Evolutionary conservation across 2,329 filamentous ascomycete species (phyloP), one percentile per base, ranked within the genome.

Genomic region (Didymella keratinophila): DNA sequence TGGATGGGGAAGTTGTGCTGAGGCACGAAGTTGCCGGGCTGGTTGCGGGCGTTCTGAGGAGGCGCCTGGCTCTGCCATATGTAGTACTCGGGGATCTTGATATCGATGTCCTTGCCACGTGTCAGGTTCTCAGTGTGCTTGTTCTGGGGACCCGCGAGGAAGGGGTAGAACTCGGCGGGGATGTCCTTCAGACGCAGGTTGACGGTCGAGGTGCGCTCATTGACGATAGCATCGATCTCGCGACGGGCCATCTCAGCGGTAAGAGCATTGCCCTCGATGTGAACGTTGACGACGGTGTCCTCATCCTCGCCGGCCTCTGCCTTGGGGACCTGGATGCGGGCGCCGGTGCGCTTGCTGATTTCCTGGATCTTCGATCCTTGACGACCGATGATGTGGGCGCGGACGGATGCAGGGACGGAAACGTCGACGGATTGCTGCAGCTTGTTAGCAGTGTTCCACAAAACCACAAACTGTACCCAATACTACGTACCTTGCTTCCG

Each of bases 101-200:
- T 84, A 73, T 91, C 89, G 34, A 97, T 83, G 61, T 92, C 91
- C 62, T 89, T 89, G 61, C 86, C 86, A 60, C 87, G 80, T 77
- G 94, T 90, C 51, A 97, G 82, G 36, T 85, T 84, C 64, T 86
- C 83, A 54, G 92, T 79, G 49, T 87, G 81, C 45, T 85, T 81
- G 73, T 93, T 91, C 74, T 90, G 86, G 10, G 89, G 87, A 47
- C 93, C 93, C 23, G 92, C 89, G 76, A 99, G 89, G 82, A 99
- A 99, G 51, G 94, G 94, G 79, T 95, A 99, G 78, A 95, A 96
- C 75, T 97, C 93, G 25, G 92, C 86, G 8, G 95, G 93, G 59
- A 99, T 89, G 47, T 89, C 88, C 77, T 89, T 92, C 65, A 99
- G 79, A 69, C 91, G 92, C 56, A 92, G 84, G 79, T 87, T 95